phyloP scores from a whole-genome alignment of 2,329 filamentous ascomycete species.

The Periconia sp. region DNA sequence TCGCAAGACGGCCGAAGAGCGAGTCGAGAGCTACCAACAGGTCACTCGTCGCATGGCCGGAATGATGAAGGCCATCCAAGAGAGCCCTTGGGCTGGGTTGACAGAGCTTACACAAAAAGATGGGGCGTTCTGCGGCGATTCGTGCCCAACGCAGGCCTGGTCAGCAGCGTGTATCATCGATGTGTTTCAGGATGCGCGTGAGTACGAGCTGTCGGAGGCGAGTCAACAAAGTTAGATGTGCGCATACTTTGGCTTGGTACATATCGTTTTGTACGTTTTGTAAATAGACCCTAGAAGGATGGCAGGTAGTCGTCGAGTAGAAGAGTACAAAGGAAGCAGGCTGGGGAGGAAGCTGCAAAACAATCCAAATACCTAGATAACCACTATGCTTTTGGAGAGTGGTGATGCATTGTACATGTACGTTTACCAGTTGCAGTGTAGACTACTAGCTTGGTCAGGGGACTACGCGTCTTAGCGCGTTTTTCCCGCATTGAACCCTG shows the following conservation, averaged over 20 bases:
- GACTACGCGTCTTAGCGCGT: slow-evolving; percentile 15
- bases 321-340: no score
- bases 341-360: no score
- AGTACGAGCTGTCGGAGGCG: slow-evolving; percentile 28
- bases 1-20: slow-evolving; percentile 65
- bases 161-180: slow-evolving; percentile 93
- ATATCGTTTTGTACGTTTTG: neutral
- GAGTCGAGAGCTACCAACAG: slow-evolving; percentile 90
- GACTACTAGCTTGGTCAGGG: slow-evolving; percentile 14
- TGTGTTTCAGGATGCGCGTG: slow-evolving; percentile 83
- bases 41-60: slow-evolving; percentile 79
- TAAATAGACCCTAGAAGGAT: no score
- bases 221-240: neutral
- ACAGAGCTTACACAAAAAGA: slow-evolving; percentile 91
- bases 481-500: slow-evolving; percentile 2
- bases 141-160: slow-evolving; percentile 96
- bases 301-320: neutral
- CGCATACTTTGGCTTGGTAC: neutral
- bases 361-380: no score
- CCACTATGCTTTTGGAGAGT: no score
- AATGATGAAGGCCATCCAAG: slow-evolving; percentile 81
- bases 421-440: no score
- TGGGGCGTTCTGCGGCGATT: slow-evolving; percentile 82
- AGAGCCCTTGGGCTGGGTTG: slow-evolving; percentile 85
- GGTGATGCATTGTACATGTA: no score